Base-by-base conservation (phyloP, 306 rosid species). In the Trifolium pratense region DNA sequence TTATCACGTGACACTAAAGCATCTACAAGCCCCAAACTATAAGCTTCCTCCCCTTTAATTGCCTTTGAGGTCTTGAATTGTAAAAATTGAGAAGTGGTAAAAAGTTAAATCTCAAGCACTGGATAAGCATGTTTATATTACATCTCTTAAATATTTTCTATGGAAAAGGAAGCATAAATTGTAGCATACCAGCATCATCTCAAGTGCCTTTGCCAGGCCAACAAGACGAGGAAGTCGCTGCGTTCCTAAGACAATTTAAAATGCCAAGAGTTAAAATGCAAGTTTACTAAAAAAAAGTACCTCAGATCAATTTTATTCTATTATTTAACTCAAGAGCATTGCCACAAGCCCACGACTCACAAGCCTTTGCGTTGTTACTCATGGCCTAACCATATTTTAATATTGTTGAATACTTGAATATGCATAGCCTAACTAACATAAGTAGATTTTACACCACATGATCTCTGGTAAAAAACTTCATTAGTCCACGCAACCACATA, bases 151-250 rank as follows among this genome's bases (percentile, higher is more conserved):
- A 66, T 66, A 66, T 46, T 68, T 75, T 68, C 42, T 8, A 40
- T 14, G 20, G 32, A 53, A 74, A 45, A 56, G 49, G 66, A 78
- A 68, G 42, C 23, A 49, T 21, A 29, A 74, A 56, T 29, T 42
- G 77, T 9, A 70, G 82, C 86, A 77, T 78, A 95, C 97, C 93
- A 95, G 83, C 81, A 95, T 90, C 96, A 95, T 95, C 80, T 95
- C 97, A 83, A 95, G 94, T 52, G 89, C 89, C 87, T 90, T 95
- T 75, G 97, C 5, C 57, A 95, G 86, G 72, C 99, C 99, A 82
- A 95, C 97, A 78, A 95, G 99, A 72, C 99, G 97, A 23, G 99
- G 99, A 80, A 95, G 97, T 56, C 99, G 84, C 78, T 95, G 99
- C 0, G 99, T 95, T 72, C 99, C 99, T 95, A 81, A 73, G 79